Evolutionary conservation across 768 basidiomycete genomes (phyloP).

Genomic region (Termitomyces sp.): DNA sequence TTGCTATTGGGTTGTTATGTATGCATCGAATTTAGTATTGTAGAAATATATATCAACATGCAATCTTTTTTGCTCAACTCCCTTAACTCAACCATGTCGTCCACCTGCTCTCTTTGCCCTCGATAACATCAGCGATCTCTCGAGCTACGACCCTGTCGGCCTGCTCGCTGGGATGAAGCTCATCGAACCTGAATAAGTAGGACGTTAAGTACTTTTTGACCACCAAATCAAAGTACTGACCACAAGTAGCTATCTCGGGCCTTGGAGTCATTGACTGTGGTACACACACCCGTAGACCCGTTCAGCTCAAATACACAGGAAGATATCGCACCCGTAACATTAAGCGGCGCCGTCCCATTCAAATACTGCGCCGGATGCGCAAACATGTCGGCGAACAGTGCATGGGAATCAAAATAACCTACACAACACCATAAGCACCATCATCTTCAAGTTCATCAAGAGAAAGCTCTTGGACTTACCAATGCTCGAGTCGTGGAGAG

Average conservation of each 20-base stretch:
- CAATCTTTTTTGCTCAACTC: background rate
- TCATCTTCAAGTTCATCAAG: background rate
- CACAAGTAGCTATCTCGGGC: conserved; percentile 46
- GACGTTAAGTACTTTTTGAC: background rate
- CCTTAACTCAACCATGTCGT: conserved; percentile 34
- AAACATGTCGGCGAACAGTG: conserved; percentile 55
- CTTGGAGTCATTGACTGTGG: conserved; percentile 19
- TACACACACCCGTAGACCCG: conserved; percentile 21
- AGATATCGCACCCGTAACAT: conserved; percentile 47
- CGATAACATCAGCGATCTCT: conserved; percentile 33
- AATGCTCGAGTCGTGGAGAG: conserved; percentile 48
- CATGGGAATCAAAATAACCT: conserved; percentile 61
- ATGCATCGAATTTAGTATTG: background rate
- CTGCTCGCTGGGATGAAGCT: conserved; percentile 27
- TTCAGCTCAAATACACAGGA: conserved; percentile 39
- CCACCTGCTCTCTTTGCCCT: conserved; percentile 31
- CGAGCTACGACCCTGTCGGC: conserved; percentile 38
- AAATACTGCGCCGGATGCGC: conserved; percentile 45
- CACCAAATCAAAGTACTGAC: conserved; percentile 21
- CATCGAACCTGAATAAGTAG: conserved; percentile 28
- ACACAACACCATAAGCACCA: background rate
- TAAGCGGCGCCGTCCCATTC: conserved; percentile 59
- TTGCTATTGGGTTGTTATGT: background rate
- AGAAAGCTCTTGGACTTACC: conserved; percentile 27
- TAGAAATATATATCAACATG: background rate